Conservation (phyloP, 164 flowering plant genomes). For the Brasenia schreberi region DNA sequence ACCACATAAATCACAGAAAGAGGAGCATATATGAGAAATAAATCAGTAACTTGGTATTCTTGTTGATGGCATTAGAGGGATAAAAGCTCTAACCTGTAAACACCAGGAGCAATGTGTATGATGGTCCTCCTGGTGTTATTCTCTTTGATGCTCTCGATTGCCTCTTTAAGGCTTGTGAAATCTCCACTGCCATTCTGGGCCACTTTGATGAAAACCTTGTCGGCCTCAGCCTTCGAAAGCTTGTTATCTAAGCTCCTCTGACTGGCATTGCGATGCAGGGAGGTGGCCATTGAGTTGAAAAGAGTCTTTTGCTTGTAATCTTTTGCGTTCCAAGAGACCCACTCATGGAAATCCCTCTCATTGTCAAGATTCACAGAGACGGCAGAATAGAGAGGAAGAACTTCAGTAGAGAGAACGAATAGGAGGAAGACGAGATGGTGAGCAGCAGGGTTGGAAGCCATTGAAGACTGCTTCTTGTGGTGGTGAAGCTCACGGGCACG, state of each 20-base stretch:
- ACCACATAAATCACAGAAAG: too few species aligned
- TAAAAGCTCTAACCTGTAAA: constrained; percentile 24
- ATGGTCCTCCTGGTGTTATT: constrained; percentile 30
- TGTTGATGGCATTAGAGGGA: too few species aligned
- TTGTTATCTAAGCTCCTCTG: constrained; percentile 16
- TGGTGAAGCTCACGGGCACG: neutral
- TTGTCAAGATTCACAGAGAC: constrained; percentile 5
- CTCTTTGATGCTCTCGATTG: constrained; percentile 22
- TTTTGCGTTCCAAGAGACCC: constrained; percentile 36
- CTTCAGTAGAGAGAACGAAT: neutral
- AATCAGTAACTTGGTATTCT: too few species aligned
- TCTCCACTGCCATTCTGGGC: constrained; percentile 33
- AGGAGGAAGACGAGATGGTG: constrained; percentile 7
- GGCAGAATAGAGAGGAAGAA: neutral
- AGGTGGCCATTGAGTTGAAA: neutral
- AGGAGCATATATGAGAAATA: too few species aligned
- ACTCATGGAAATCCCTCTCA: constrained; percentile 16
- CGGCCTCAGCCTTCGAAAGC: constrained; percentile 34
- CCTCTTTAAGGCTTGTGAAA: constrained; percentile 25
- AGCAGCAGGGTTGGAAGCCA: constrained; percentile 6
- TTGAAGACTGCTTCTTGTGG: neutral
- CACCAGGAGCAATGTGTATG: constrained; percentile 30
- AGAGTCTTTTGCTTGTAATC: constrained; percentile 10
- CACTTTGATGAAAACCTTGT: constrained; percentile 21
- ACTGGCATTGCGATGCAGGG: too few species aligned